Evolutionary conservation across 768 basidiomycete species (phyloP).

Genomic region (Boletus rufocinnamomeus): DNA sequence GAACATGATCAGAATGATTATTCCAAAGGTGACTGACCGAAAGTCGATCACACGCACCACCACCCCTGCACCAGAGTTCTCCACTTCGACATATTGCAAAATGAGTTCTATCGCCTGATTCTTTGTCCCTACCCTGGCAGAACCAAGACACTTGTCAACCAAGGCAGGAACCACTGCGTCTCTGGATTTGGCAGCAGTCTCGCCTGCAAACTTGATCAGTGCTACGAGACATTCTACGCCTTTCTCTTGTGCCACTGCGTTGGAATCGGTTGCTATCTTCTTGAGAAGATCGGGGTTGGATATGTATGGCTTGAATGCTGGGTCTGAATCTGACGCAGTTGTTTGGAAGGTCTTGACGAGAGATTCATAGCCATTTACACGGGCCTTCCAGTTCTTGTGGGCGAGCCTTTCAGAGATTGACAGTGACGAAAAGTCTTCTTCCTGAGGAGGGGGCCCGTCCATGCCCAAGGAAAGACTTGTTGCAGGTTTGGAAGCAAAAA

Average conservation of each 20-base stretch:
- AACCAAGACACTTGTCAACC: constrained; percentile 95
- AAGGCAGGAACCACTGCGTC: constrained; percentile 83
- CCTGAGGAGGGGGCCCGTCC: constrained; percentile 90
- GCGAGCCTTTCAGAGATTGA: constrained; percentile 77
- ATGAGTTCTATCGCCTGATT: constrained; percentile 82
- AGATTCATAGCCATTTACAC: constrained; percentile 88
- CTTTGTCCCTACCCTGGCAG: constrained; percentile 87
- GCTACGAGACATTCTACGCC: constrained; percentile 87
- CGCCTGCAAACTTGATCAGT: constrained; percentile 90
- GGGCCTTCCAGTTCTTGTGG: constrained; percentile 99
- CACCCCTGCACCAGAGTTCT: constrained; percentile 84
- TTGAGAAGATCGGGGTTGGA: constrained; percentile 76
- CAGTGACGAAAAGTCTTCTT: constrained; percentile 89
- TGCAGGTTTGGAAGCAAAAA: constrained; percentile 12
- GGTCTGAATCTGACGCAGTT: constrained; percentile 91
- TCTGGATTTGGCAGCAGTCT: constrained; percentile 79
- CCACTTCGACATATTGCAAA: constrained; percentile 90
- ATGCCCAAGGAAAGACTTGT: constrained; percentile 41
- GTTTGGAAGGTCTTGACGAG: constrained; percentile 85
- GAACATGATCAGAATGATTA: constrained; percentile 28
- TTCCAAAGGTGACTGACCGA: constrained; percentile 31
- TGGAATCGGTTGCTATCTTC: constrained; percentile 87
- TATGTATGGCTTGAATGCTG: constrained; percentile 88
- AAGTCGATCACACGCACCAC: constrained; percentile 63
- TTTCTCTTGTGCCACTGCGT: constrained; percentile 98